Evolutionary conservation across 208 protist species (phyloP), one percentile per base, ranked within the genome.

Genomic region (Leishmania major): DNA sequence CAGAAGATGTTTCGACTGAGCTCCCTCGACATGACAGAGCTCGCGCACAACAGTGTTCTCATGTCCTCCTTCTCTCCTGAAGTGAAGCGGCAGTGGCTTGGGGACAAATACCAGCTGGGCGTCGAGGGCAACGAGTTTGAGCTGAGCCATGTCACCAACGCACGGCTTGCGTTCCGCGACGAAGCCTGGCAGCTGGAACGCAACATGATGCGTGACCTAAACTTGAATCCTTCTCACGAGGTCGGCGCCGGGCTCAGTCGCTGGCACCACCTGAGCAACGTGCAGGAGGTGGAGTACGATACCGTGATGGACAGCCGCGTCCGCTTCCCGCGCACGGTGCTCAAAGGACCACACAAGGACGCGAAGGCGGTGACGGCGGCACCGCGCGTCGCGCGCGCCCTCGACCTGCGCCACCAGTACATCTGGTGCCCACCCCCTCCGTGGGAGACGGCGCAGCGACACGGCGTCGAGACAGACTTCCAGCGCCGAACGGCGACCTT

Each of bases 301-400:
- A 93, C 90, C 5, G 92, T 98, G 35, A 77, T 95, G 66, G 95
- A 98, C 82, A 86, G 53, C n/a, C 92, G 93, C 25, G 91, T 98
- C 73, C 92, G 93, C 81, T 98, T 98, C 70, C 95, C 95, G n/a
- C 93, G 95, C 45, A 98, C 93, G 31, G 92, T 98, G 40, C 84
- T 96, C 28, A 95, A 89, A 80, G 95, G 93, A 3, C 89, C 92
- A n/a, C 77, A 85, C 53, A 78, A 77, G 57, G 81, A 91, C 53
- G 69, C 40, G 40, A 86, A 83, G 70, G 85, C 90, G 11, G 79
- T 84, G 47, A 73, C 87, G 37, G 92, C 89, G 28, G 90, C 93
- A 1, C 79, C 86, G 45, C 84, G 73, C 57, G 87, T 98, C 19
- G 93, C 91, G 25, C 84, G 88, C 2, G 93, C 95, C 37, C 77